Conservation (phyloP, 2,329 filamentous ascomycete genomes). For the Pestalotiopsis sp. region DNA sequence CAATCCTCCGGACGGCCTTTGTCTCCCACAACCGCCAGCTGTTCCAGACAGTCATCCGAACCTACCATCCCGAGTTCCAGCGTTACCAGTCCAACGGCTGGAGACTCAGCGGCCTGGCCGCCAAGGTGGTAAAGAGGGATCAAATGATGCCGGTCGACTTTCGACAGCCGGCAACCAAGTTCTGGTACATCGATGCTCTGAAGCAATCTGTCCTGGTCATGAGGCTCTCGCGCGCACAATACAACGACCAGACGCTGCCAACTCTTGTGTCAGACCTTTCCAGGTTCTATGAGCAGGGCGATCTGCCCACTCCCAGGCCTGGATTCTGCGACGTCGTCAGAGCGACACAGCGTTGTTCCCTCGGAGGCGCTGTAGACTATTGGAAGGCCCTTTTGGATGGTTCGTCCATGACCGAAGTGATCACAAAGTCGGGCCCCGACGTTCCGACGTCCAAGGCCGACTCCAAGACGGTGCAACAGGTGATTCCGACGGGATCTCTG, state of each 20-base stretch:
- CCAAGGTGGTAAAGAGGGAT: conserved; percentile 45
- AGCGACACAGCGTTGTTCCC: conserved; percentile 37
- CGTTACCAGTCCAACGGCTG: conserved; percentile 41
- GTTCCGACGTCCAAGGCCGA: conserved; percentile 33
- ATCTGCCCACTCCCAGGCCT: conserved; percentile 35
- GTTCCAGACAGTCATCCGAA: conserved; percentile 49
- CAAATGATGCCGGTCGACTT: conserved; percentile 42
- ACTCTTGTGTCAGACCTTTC: conserved; percentile 51
- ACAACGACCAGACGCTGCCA: conserved; percentile 47
- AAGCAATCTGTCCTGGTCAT: conserved; percentile 50
- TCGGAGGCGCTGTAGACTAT: conserved; percentile 42
- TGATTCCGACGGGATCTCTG: conserved; percentile 41
- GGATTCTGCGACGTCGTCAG: conserved; percentile 52
- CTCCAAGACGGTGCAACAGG: conserved; percentile 41
- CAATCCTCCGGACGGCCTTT: conserved; percentile 58
- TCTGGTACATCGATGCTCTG: conserved; percentile 50
- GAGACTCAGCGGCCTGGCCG: conserved; percentile 38
- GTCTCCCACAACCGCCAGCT: conserved; percentile 46
- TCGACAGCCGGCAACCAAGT: conserved; percentile 47
- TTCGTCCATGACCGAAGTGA: conserved; percentile 47
- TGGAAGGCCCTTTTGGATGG: conserved; percentile 48
- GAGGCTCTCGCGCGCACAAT: conserved; percentile 50
- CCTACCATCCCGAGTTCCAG: conserved; percentile 45
- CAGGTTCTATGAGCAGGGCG: conserved; percentile 43
- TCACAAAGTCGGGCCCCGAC: conserved; percentile 42